Base-by-base conservation (phyloP, 371 early-diverging fungal species). In the Funneliformis caledonium region DNA sequence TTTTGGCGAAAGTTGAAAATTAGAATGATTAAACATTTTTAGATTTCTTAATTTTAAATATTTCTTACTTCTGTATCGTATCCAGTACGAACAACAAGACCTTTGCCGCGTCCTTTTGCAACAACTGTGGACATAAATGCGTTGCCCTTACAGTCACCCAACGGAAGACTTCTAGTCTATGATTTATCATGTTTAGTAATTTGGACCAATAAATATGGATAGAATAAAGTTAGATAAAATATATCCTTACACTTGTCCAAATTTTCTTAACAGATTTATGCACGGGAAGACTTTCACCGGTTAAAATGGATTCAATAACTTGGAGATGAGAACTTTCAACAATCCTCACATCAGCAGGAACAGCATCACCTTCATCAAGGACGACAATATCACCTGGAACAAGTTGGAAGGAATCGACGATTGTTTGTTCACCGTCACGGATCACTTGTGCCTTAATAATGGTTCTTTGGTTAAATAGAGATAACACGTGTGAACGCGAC, bases 101-200 rank as follows among this genome's bases (percentile, higher is more conserved):
- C 96, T 72, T 91, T 92, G n/a, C 91, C 96, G 33, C 94, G 90
- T 12, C 96, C 96, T 37, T 89, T 88, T 31, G 94, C 88, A 26
- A 95, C 95, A 19, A 92, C 86, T 6, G 95, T 95, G 12, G 92
- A 88, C 95, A 94, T 96, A 85, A 96, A 96, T 3, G 95, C 95
- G 80, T 91, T 94, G 76, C 94, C 93, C 81, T 91, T 92, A 86
- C 96, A 95, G 76, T 96, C 96, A 68, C 92, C 94, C 7, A 96
- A 85, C 0, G 96, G 95, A 26, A 94, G 87, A 89, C 85, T 89
- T 76, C 84, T 91, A 52, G 84, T 92, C 72, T 84, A 76, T n/a
- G 37, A 80, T 22, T 50, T 81, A 43, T 48, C 77, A 48, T 43
- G 31, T 9, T 64, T 43, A 77, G n/a, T 56, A 77, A 65, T 65